Conservation (phyloP, 768 basidiomycete genomes). For the Lentinula edodes region DNA sequence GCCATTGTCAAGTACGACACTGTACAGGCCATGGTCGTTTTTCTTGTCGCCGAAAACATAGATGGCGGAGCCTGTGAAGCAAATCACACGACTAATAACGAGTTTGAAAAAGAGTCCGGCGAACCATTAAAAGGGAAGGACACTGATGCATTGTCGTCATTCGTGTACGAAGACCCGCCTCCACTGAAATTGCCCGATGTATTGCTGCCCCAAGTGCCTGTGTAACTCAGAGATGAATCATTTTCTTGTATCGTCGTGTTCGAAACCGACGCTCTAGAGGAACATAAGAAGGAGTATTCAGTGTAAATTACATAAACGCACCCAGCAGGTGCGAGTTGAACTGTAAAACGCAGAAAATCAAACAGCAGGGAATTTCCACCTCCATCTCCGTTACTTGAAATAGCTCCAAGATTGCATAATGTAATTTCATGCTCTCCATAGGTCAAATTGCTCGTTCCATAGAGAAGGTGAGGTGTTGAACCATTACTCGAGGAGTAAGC, state of each 20-base stretch:
- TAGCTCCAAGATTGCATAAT: slow-evolving; percentile 35
- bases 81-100: neutral
- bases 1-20: slow-evolving; percentile 30
- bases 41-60: slow-evolving; percentile 46
- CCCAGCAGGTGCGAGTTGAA: slow-evolving; percentile 41
- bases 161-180: slow-evolving; percentile 37
- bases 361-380: slow-evolving; percentile 34
- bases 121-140: slow-evolving; percentile 36
- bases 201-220: slow-evolving; percentile 37
- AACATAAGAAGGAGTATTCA: neutral
- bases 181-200: slow-evolving; percentile 39
- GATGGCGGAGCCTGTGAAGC: slow-evolving; percentile 31
- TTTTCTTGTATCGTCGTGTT: slow-evolving; percentile 39
- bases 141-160: slow-evolving; percentile 32
- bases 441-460: slow-evolving; percentile 25
- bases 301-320: slow-evolving; percentile 13
- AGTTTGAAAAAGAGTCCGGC: neutral
- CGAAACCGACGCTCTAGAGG: slow-evolving; percentile 29
- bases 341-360: slow-evolving; percentile 34
- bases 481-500: slow-evolving; percentile 28
- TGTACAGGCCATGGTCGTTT: slow-evolving; percentile 42
- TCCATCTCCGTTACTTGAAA: slow-evolving; percentile 20
- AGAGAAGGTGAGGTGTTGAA: slow-evolving; percentile 28
- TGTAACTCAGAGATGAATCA: slow-evolving; percentile 30
- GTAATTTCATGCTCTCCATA: slow-evolving; percentile 32